phyloP scores from a whole-genome alignment of 139 green algal genomes.

The Monoraphidium neglectum region DNA sequence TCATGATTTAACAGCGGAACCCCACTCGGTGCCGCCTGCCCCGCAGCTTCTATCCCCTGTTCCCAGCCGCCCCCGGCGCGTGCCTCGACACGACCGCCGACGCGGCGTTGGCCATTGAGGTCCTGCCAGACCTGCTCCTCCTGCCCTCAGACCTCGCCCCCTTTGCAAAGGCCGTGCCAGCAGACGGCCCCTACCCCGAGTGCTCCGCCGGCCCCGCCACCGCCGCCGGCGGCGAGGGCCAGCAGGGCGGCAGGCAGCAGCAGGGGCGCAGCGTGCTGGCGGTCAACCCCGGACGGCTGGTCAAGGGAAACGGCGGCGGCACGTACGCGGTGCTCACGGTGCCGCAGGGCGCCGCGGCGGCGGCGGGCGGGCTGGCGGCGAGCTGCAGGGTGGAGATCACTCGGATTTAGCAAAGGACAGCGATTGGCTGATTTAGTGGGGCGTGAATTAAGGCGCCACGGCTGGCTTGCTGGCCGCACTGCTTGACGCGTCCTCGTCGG shows the following conservation, averaged over 20 bases:
- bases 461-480: too few species aligned
- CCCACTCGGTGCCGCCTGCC: too few species aligned
- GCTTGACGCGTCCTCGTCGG: too few species aligned
- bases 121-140: constrained; percentile 85
- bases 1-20: too few species aligned
- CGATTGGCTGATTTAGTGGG: too few species aligned
- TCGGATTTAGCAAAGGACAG: too few species aligned
- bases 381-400: constrained; percentile 30
- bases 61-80: constrained; percentile 65
- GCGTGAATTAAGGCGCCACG: too few species aligned
- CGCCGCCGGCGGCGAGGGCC: not conserved
- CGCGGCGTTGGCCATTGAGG: constrained; percentile 57
- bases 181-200: not conserved
- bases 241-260: not conserved
- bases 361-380: not conserved
- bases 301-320: constrained; percentile 71
- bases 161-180: constrained; percentile 82
- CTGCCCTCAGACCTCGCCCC: constrained; percentile 89
- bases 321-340: constrained; percentile 76
- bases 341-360: not conserved
- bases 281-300: constrained; percentile 82
- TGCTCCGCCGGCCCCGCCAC: not conserved
- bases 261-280: constrained; percentile 45
- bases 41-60: constrained; percentile 89
- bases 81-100: constrained; percentile 77